Evolutionary conservation across 1,139 yeast species (phyloP).

Genomic region (Diutina ranongensis): DNA sequence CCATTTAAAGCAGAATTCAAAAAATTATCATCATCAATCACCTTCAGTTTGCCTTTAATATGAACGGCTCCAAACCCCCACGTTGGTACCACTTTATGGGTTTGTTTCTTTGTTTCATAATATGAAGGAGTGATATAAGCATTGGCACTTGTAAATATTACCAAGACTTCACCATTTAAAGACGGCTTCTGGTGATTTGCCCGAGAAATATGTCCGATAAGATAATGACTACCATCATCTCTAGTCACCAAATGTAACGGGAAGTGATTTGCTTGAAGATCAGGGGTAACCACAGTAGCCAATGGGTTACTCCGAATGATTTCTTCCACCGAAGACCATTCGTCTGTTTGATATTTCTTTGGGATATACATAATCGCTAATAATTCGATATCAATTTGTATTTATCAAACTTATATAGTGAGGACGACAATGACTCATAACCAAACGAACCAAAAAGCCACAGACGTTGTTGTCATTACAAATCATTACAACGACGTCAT

Average conservation of each 20-base stretch:
- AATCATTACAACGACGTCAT: no score
- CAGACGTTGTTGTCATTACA: no score
- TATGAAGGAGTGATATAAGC: constrained; percentile 45
- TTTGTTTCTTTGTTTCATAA: constrained; percentile 44
- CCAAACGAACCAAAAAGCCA: no score
- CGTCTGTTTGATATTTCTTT: constrained; percentile 15
- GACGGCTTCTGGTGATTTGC: constrained; percentile 42
- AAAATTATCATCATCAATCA: constrained; percentile 37
- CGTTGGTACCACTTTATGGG: constrained; percentile 59
- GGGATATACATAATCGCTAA: constrained; percentile 14
- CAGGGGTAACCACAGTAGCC: constrained; percentile 38
- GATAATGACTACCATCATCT: constrained; percentile 25
- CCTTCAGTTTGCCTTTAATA: constrained; percentile 39
- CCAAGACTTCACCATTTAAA: constrained; percentile 31
- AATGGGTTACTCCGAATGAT: constrained; percentile 39
- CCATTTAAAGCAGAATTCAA: constrained; percentile 33
- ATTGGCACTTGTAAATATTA: constrained; percentile 43
- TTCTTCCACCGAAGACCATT: constrained; percentile 28
- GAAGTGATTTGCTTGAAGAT: constrained; percentile 38
- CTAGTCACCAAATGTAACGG: constrained; percentile 36
- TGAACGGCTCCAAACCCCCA: constrained; percentile 64
- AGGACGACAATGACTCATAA: no score
- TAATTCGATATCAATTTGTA: no score
- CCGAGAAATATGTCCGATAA: constrained; percentile 49
- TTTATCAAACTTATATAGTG: no score